These are phyloP conservation scores for button mushroom (Agaricus bisporus) DNA, from an alignment of 768 basidiomycete species.

Conservation along the genomic window DNA sequence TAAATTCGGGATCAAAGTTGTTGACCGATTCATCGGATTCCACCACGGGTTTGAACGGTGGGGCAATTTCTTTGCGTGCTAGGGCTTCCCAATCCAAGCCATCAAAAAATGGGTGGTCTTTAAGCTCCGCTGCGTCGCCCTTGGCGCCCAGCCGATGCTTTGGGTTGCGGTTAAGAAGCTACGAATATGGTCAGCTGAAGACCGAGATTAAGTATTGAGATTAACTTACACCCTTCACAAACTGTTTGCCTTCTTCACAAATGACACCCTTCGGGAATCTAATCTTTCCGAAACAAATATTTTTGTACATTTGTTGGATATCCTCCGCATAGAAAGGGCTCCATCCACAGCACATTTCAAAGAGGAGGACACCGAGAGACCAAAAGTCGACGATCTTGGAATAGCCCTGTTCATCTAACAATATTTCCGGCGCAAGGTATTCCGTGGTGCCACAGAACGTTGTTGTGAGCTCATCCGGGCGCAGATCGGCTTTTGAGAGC, in stretches of 20 bases:
- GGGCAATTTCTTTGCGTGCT: conserved; percentile 82
- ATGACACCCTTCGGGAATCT: conserved; percentile 96
- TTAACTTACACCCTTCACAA: conserved; percentile 87
- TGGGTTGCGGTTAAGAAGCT: conserved; percentile 99
- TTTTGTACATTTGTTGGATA: conserved; percentile 99
- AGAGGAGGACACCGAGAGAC: conserved; percentile 91
- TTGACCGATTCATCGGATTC: conserved; percentile 98
- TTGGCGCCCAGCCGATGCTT: conserved; percentile 91
- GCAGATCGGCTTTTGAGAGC: conserved; percentile 91
- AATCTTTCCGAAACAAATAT: conserved; percentile 98
- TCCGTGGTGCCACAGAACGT: conserved; percentile 99
- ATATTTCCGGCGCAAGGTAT: conserved; percentile 98
- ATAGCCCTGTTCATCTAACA: conserved; percentile 97
- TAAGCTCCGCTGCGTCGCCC: conserved; percentile 89
- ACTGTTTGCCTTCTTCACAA: conserved; percentile 96
- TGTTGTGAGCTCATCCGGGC: conserved; percentile 92
- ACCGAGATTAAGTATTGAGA: neutral
- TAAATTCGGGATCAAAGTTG: conserved; percentile 99
- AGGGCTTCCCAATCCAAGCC: conserved; percentile 89
- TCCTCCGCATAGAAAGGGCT: conserved; percentile 99
- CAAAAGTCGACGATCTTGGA: conserved; percentile 99
- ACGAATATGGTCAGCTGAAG: neutral
- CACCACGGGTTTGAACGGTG: conserved; percentile 96
- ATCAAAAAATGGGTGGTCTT: conserved; percentile 93
- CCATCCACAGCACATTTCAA: conserved; percentile 99